phyloP scores from a whole-genome alignment of 768 basidiomycete genomes.

The Lactarius vividus region DNA sequence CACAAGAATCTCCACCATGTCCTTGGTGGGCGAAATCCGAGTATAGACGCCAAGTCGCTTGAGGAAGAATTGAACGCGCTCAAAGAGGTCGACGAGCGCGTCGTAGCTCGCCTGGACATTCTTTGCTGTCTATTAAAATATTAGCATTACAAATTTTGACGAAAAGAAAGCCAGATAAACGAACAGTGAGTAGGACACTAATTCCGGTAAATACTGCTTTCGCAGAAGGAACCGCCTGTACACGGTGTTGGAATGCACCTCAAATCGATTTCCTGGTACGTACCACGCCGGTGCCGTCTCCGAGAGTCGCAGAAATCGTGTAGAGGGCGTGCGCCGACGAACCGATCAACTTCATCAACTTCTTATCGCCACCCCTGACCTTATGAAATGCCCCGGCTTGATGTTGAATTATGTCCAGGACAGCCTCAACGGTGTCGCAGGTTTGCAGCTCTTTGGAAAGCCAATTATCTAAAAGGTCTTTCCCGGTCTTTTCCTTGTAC shows the following conservation, averaged over 20 bases:
- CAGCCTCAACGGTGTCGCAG: not conserved
- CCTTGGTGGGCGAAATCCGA: not conserved
- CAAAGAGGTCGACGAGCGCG: not conserved
- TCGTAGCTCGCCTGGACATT: not conserved
- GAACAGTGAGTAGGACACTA: not conserved
- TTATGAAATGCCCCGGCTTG: not conserved
- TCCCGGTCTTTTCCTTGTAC: not conserved
- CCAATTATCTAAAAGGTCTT: not conserved
- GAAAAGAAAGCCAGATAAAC: not conserved
- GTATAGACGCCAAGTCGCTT: not conserved
- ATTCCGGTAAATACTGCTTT: not conserved
- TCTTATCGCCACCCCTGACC: not conserved
- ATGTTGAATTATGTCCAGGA: not conserved
- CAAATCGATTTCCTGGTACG: not conserved
- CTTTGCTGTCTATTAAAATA: not conserved
- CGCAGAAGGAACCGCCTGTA: not conserved
- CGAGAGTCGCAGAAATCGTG: not conserved
- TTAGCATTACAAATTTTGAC: no score
- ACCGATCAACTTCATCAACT: not conserved
- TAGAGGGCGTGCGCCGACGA: not conserved
- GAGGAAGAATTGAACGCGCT: not conserved
- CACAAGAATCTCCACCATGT: not conserved
- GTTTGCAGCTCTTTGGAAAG: not conserved
- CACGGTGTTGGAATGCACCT: not conserved
- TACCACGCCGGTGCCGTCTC: not conserved